Conservation (phyloP, 75 land plant species). For the Pinus albicaulis region DNA sequence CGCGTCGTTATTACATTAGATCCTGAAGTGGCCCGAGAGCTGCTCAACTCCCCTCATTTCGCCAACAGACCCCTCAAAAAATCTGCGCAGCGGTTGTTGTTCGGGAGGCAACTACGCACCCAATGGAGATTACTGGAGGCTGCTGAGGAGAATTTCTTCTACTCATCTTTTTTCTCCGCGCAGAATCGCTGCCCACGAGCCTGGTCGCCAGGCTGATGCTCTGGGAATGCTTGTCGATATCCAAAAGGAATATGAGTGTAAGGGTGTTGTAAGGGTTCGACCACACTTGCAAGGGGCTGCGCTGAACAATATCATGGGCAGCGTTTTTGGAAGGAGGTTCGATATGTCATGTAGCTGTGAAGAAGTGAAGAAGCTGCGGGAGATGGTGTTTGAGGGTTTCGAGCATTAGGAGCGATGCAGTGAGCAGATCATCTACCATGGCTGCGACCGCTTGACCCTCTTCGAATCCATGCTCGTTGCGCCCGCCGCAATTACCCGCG, state of each 20-base stretch:
- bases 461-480: conserved; percentile 44
- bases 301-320: conserved; percentile 64
- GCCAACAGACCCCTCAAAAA: conserved; percentile 73
- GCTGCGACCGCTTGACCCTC: conserved; percentile 36
- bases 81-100: conserved; percentile 64
- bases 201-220: conserved; percentile 37
- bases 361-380: conserved; percentile 30
- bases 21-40: conserved; percentile 45
- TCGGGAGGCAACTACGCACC: conserved; percentile 69
- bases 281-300: conserved; percentile 56
- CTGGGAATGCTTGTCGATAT: conserved; percentile 35
- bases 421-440: conserved; percentile 69
- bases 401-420: conserved; percentile 57
- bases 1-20: conserved; percentile 46
- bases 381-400: conserved; percentile 67
- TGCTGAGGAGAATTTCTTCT: conserved; percentile 59
- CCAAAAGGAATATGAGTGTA: conserved; percentile 9
- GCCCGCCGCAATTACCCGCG: conserved; percentile 37
- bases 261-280: conserved; percentile 17
- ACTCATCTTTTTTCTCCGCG: conserved; percentile 57
- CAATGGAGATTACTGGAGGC: conserved; percentile 61
- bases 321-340: conserved; percentile 50
- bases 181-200: conserved; percentile 56
- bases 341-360: conserved; percentile 3
- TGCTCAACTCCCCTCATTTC: conserved; percentile 47